Evolutionary conservation across 176 grass and related monocot genomes (phyloP), one percentile per base, ranked within the genome.

Genomic region (Avena atlantica): DNA sequence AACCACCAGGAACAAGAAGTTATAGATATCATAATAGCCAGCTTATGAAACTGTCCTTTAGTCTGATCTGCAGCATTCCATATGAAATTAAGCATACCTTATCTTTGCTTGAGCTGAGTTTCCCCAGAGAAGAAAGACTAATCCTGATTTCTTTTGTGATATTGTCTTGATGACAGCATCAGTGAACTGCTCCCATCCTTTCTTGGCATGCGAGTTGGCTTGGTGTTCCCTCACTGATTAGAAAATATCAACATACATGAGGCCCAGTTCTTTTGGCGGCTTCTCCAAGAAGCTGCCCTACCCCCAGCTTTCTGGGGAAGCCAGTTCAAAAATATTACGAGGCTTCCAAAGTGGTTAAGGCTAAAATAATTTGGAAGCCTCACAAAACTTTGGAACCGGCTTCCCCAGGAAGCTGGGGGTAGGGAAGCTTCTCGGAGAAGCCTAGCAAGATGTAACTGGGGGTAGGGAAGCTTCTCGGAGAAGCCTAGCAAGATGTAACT

Each of bases 121-220:
- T 90, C 94, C 97, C 94, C 97, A 99, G 13, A 99, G 97, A 89
- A 99, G 87, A 89, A 99, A 99, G 1, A 96, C 85, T 23, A 96
- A 60, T 68, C 92, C 94, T 70, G 92, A 87, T 89, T 90, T 99
- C 94, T 96, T 95, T 71, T 85, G 70, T n/a, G 94, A 99, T 84
- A 96, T 89, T 74, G 97, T 92, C 80, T 93, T 91, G 63, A 99
- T 99, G 15, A 96, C 91, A 75, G 83, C 84, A 93, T 99, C 97
- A 36, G 97, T 96, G 87, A 99, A 94, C 79, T 93, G 90, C 19
- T 99, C 97, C 97, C 97, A 99, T 37, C 97, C 94, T 93, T 94
- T 96, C 89, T 99, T 99, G 20, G 94, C 92, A 79, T 99, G 97
- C 50, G 97, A 99, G 78, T 99, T 96, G 50, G 94, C 90, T 86